Percentiles rank a stretch among this genome's conserved stretches.
Evolutionary conservation across 2,329 filamentous ascomycete species (phyloP).

Genomic region (Colletotrichum sp.): DNA sequence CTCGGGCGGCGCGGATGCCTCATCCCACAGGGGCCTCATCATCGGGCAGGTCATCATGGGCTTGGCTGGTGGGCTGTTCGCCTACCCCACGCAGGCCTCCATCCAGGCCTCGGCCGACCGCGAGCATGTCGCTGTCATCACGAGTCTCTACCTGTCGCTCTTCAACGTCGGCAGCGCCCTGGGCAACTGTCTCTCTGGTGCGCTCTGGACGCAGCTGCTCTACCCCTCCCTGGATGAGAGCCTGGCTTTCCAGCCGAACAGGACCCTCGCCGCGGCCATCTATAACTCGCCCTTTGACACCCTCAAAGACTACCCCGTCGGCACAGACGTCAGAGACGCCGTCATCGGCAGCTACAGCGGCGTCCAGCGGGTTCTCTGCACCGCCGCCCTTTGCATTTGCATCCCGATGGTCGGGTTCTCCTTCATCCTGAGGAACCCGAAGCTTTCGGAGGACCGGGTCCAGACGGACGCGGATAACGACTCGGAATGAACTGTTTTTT

Average conservation of each 20-base stretch:
- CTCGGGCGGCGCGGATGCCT: constrained; percentile 49
- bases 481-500: neutral
- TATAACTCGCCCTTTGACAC: constrained; percentile 42
- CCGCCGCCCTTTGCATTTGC: constrained; percentile 25
- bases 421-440: constrained; percentile 24
- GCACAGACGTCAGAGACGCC: constrained; percentile 15
- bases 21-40: constrained; percentile 56
- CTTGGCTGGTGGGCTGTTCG: constrained; percentile 63
- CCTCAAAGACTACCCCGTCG: constrained; percentile 35
- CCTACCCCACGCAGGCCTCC: constrained; percentile 44
- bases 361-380: constrained; percentile 23
- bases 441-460: constrained; percentile 12
- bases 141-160: constrained; percentile 43
- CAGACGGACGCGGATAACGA: constrained; percentile 1
- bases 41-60: constrained; percentile 62
- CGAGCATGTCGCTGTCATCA: constrained; percentile 43
- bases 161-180: constrained; percentile 47
- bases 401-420: constrained; percentile 25
- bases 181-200: constrained; percentile 43
- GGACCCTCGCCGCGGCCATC: constrained; percentile 37
- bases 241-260: constrained; percentile 38
- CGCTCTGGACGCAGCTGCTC: constrained; percentile 47
- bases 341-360: constrained; percentile 23
- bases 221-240: constrained; percentile 34
- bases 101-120: constrained; percentile 42